Percentiles rank a stretch among this genome's conserved stretches.
Evolutionary conservation across 805 yeast species (phyloP).

Genomic region (Hanseniaspora taiwanica): DNA sequence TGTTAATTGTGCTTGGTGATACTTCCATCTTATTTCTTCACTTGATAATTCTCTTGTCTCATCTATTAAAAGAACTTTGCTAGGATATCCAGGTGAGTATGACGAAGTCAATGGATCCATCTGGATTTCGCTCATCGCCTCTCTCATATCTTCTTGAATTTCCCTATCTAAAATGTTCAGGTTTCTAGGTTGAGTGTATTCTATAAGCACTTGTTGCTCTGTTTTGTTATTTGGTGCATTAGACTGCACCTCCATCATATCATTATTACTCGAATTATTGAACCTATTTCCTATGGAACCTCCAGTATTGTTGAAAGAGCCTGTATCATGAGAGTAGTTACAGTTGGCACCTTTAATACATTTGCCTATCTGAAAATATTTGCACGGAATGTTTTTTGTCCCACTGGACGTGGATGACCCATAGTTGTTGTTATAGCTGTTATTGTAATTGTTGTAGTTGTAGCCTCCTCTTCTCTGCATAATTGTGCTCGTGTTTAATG

Average conservation of each 20-base stretch:
- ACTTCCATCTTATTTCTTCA: slow-evolving; percentile 40
- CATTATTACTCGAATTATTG: slow-evolving; percentile 7
- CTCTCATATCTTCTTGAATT: slow-evolving; percentile 14
- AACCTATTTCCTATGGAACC: slow-evolving; percentile 1
- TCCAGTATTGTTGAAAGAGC: slow-evolving; percentile 8
- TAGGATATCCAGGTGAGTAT: slow-evolving; percentile 37
- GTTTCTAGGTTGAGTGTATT: slow-evolving; percentile 14
- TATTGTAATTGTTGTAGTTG: slow-evolving; percentile 3
- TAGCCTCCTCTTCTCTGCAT: slow-evolving; percentile 5
- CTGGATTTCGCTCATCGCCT: slow-evolving; percentile 13
- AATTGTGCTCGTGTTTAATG: too few species aligned
- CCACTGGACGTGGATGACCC: slow-evolving; percentile 17
- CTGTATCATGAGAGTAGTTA: slow-evolving; percentile 28
- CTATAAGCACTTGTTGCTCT: slow-evolving; percentile 11
- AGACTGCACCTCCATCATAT: slow-evolving; percentile 2
- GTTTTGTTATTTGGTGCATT: slow-evolving; percentile 6
- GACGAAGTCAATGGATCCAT: slow-evolving; percentile 28
- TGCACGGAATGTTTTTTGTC: slow-evolving; percentile 26
- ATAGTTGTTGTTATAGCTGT: not conserved
- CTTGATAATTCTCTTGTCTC: slow-evolving; percentile 37
- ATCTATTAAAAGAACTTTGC: slow-evolving; percentile 33
- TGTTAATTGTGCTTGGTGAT: slow-evolving; percentile 27
- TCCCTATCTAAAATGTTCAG: slow-evolving; percentile 18
- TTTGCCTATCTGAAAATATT: slow-evolving; percentile 29
- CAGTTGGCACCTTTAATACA: slow-evolving; percentile 34